Evolutionary conservation across 352 stramenopile species (phyloP).

Genomic region (Globisporangium viniferum): DNA sequence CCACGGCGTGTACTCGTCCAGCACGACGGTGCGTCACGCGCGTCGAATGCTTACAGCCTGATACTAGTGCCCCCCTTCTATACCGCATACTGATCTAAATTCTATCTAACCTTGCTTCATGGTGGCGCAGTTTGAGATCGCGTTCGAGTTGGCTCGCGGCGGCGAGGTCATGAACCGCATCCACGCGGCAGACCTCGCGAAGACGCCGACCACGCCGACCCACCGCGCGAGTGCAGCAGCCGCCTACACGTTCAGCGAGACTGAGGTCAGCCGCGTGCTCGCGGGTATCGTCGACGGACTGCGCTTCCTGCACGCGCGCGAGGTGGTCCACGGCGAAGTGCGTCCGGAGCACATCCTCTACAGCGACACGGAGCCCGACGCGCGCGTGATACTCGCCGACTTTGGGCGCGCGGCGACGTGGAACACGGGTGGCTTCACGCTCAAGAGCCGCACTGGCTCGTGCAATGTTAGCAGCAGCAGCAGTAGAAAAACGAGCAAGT

Average conservation of each 20-base stretch:
- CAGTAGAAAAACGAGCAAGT: not conserved
- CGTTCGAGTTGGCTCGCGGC: slow-evolving; percentile 69
- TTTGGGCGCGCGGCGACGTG: slow-evolving; percentile 62
- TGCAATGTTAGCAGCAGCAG: not conserved
- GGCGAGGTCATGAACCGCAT: slow-evolving; percentile 57
- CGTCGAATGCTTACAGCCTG: not conserved
- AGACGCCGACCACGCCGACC: not conserved
- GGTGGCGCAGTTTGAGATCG: slow-evolving; percentile 48
- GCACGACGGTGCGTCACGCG: slow-evolving; percentile 22
- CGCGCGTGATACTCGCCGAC: slow-evolving; percentile 55
- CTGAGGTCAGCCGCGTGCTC: slow-evolving; percentile 52
- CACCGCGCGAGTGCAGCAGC: not conserved
- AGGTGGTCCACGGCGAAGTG: slow-evolving; percentile 64
- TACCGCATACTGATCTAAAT: too few species aligned
- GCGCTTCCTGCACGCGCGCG: slow-evolving; percentile 49
- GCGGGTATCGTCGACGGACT: slow-evolving; percentile 42
- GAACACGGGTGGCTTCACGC: slow-evolving; percentile 22
- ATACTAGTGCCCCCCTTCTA: not conserved
- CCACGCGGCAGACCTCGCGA: not conserved
- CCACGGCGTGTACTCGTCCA: slow-evolving; percentile 51
- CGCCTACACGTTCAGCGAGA: slow-evolving; percentile 38
- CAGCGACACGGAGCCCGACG: slow-evolving; percentile 56
- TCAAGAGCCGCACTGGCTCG: slow-evolving; percentile 19
- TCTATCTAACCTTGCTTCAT: too few species aligned
- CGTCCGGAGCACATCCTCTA: slow-evolving; percentile 76